A percentile compares a stretch with the other conserved stretches of the same genome.
These are phyloP conservation scores for Colletotrichum somersetense DNA, from an alignment of 2,329 filamentous ascomycete species.

Conservation along the genomic window DNA sequence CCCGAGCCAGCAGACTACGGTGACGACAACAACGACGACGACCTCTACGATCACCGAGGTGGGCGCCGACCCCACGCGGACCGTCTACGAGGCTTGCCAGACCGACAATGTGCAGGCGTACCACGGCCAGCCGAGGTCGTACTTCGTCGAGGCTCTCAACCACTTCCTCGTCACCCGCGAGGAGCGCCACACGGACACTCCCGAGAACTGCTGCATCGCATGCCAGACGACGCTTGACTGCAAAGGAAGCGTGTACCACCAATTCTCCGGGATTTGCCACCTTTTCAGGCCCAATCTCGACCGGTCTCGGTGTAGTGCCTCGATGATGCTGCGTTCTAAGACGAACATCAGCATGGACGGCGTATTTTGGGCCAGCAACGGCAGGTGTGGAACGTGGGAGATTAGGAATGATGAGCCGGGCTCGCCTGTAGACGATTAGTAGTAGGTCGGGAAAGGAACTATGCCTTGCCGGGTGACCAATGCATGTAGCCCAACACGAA, in stretches of 20 bases:
- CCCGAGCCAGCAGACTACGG: background rate
- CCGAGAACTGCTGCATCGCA: constrained; percentile 29
- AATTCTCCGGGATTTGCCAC: constrained; percentile 12
- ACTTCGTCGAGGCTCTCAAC: constrained; percentile 28
- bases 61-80: constrained; percentile 24
- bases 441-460: background rate
- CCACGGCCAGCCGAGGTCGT: constrained; percentile 6
- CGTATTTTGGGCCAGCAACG: constrained; percentile 33
- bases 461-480: no score
- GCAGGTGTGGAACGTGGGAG: constrained; percentile 24
- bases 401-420: constrained; percentile 11
- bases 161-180: constrained; percentile 5
- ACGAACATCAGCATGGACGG: background rate
- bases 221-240: constrained; percentile 26
- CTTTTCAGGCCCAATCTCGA: constrained; percentile 10
- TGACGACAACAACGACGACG: constrained; percentile 7
- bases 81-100: constrained; percentile 34
- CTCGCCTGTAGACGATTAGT: background rate
- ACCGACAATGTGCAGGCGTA: constrained; percentile 19
- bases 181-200: background rate
- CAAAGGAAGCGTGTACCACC: constrained; percentile 31
- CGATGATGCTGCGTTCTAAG: constrained; percentile 15
- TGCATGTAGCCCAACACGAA: background rate
- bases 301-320: background rate
- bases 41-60: constrained; percentile 17